A percentile compares a stretch with the other conserved stretches of the same genome.
These are phyloP conservation scores for Sporisorium scitamineum DNA, from an alignment of 1,284 basidiomycete species.

Conservation along the genomic window DNA sequence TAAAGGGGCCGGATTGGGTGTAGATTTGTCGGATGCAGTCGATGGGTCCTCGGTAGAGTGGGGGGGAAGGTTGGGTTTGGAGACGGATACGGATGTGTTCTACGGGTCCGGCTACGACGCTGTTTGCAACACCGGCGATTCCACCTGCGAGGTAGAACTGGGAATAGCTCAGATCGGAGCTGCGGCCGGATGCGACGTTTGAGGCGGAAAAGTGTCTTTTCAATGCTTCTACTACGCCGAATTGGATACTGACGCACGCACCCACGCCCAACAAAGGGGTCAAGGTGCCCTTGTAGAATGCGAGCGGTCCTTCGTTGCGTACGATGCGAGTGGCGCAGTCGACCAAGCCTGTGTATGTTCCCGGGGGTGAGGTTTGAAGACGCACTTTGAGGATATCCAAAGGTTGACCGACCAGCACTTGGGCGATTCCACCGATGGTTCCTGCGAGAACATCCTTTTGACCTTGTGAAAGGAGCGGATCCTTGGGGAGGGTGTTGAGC, in stretches of 20 bases:
- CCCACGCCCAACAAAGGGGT: conserved; percentile 94
- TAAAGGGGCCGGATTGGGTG: conserved; percentile 4
- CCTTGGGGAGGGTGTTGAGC: conserved; percentile 37
- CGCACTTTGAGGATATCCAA: conserved; percentile 97
- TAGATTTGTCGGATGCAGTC: conserved; percentile 47
- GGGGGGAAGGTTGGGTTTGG: conserved; percentile 63
- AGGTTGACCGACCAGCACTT: conserved; percentile 92
- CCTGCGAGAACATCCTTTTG: conserved; percentile 58
- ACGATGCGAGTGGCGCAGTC: conserved; percentile 88
- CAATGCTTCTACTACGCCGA: conserved; percentile 87
- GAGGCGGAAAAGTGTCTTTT: conserved; percentile 81
- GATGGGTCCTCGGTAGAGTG: conserved; percentile 69
- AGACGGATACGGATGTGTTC: conserved; percentile 96
- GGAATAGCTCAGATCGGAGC: conserved; percentile 72
- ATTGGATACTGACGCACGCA: conserved; percentile 95
- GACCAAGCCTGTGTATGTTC: conserved; percentile 87
- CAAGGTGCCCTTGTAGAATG: conserved; percentile 98
- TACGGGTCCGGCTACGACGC: conserved; percentile 91
- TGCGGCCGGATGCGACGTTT: conserved; percentile 3
- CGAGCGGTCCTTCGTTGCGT: conserved; percentile 89
- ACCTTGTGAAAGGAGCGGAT: conserved; percentile 42
- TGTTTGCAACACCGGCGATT: conserved; percentile 88
- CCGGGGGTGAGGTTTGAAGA: conserved; percentile 92
- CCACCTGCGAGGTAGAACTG: conserved; percentile 86
- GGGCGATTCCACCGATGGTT: conserved; percentile 84